A percentile compares a stretch with the other conserved stretches of the same genome.
phyloP scores from a whole-genome alignment of 2,329 filamentous ascomycete genomes.

The Thelonectria rubi region DNA sequence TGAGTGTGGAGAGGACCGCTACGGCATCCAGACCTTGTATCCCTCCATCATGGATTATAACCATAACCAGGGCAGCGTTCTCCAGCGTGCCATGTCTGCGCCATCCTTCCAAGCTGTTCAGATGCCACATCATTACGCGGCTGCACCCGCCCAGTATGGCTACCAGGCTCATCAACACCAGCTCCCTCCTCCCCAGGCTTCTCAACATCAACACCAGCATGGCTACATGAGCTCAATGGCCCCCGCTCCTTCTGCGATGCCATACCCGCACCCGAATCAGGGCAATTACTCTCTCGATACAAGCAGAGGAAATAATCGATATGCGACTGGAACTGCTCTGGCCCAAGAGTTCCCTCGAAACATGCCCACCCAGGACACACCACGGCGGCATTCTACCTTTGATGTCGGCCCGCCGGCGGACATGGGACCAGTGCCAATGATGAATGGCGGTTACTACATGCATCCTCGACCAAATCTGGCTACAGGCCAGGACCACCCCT shows the following conservation, averaged over 20 bases:
- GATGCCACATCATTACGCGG: constrained; percentile 11
- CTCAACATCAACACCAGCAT: constrained; percentile 18
- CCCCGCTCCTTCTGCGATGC: constrained; percentile 27
- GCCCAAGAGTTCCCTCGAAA: constrained; percentile 39
- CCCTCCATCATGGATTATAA: constrained; percentile 28
- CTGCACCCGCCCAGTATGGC: constrained; percentile 24
- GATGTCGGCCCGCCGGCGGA: constrained; percentile 30
- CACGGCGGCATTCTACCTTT: constrained; percentile 32
- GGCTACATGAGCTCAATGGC: constrained; percentile 27
- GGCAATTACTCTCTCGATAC: constrained; percentile 38
- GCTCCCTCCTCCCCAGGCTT: constrained; percentile 16
- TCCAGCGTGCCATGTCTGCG: constrained; percentile 42
- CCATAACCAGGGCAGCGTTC: constrained; percentile 22
- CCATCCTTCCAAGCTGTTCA: constrained; percentile 35
- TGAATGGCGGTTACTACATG: constrained; percentile 32
- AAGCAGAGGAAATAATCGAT: constrained; percentile 24
- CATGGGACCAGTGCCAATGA: constrained; percentile 25
- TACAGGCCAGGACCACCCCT: constrained; percentile 27
- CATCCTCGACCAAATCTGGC: constrained; percentile 26
- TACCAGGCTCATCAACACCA: constrained; percentile 15
- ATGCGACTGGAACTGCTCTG: constrained; percentile 28
- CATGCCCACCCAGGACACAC: constrained; percentile 33
- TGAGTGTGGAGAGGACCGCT: constrained; percentile 45
- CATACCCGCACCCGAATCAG: constrained; percentile 25
- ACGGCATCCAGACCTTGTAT: constrained; percentile 19